Conservation (phyloP, 495 filamentous ascomycete genomes). For the Annulohypoxylon moriforme region DNA sequence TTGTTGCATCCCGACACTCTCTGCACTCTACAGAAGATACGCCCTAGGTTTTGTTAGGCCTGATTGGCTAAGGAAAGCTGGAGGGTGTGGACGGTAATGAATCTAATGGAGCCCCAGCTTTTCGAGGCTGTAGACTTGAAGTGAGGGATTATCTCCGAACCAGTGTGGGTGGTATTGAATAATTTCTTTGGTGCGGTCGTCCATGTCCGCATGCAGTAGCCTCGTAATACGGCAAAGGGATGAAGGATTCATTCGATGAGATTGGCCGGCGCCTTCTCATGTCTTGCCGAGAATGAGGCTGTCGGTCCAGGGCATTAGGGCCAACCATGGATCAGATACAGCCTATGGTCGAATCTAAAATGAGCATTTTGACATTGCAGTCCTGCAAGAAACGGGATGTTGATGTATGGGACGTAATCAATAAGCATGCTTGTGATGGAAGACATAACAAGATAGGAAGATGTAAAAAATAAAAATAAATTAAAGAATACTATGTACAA, state of each 20-base stretch:
- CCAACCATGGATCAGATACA: conserved; percentile 37
- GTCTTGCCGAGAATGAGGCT: conserved; percentile 52
- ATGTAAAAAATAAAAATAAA: not conserved
- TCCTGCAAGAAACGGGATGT: conserved; percentile 22
- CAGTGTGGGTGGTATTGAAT: conserved; percentile 46
- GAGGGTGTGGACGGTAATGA: conserved; percentile 38
- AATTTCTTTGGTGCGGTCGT: conserved; percentile 45
- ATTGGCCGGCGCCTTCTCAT: conserved; percentile 43
- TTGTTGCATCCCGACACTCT: conserved; percentile 42
- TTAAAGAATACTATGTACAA: too few relatives aligned
- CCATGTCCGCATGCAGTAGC: conserved; percentile 51
- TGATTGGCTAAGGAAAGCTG: conserved; percentile 39
- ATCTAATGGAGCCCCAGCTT: conserved; percentile 44
- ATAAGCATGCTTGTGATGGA: not conserved
- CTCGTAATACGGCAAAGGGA: conserved; percentile 50
- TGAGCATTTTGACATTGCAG: conserved; percentile 22
- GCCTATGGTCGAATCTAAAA: conserved; percentile 29
- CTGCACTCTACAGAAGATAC: conserved; percentile 28
- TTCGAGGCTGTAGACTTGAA: conserved; percentile 45
- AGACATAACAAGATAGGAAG: not conserved
- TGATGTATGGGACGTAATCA: not conserved
- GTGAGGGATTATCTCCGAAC: conserved; percentile 52
- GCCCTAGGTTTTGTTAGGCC: conserved; percentile 18
- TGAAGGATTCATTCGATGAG: conserved; percentile 36
- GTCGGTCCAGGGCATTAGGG: conserved; percentile 43